These are phyloP conservation scores for Fraxinus excelsior DNA, from an alignment of 257 asterid genomes.

Conservation along the genomic window DNA sequence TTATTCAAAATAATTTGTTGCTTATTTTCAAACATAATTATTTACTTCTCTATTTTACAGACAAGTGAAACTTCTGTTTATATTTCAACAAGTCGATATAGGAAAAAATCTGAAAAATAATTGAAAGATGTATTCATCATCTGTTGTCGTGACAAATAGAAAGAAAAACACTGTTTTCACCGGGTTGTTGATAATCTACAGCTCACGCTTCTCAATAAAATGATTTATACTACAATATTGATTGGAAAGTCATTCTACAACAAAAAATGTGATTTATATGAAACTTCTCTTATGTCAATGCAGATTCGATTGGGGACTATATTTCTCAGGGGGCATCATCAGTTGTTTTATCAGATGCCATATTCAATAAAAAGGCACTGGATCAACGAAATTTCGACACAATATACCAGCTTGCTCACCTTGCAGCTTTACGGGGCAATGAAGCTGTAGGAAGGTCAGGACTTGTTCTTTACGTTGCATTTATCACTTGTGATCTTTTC, in stretches of 20 bases:
- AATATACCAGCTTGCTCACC: slow-evolving; percentile 50
- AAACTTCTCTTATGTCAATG: not conserved
- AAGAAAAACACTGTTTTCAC: not conserved
- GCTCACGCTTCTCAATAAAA: not conserved
- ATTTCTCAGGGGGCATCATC: slow-evolving; percentile 69
- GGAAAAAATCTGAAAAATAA: not conserved
- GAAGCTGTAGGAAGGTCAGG: slow-evolving; percentile 53
- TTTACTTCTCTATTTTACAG: not conserved
- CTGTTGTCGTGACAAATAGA: not conserved
- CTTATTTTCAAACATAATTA: slow-evolving; percentile 3
- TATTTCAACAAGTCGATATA: not conserved
- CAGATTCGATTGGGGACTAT: slow-evolving; percentile 62
- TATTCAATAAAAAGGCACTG: slow-evolving; percentile 68
- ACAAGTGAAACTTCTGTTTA: not conserved
- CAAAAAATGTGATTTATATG: not conserved
- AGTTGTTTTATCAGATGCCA: slow-evolving; percentile 85
- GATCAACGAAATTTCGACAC: slow-evolving; percentile 38
- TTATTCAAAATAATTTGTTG: slow-evolving; percentile 11
- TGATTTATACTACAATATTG: not conserved
- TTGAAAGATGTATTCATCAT: not conserved
- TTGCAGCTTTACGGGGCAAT: slow-evolving; percentile 50
- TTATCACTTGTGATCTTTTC: not conserved
- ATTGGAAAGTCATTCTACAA: not conserved
- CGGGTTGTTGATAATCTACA: not conserved
- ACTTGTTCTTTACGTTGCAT: not conserved